Conservation (phyloP, 805 yeast species). For the Sungouiozyma ichnusensis region DNA sequence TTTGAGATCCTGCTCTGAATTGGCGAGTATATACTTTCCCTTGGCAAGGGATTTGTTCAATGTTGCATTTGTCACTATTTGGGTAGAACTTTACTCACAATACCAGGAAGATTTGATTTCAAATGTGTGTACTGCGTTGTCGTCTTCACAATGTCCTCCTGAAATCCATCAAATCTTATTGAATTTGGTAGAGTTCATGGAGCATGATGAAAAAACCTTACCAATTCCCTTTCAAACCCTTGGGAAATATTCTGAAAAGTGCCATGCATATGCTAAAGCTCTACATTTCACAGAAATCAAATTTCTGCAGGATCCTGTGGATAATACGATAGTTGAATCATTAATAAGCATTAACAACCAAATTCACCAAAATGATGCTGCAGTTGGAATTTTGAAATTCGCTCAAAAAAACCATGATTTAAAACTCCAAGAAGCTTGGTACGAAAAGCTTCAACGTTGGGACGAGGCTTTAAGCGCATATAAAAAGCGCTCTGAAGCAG, state of each 20-base stretch:
- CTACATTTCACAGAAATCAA: slow-evolving; percentile 91
- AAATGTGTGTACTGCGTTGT: slow-evolving; percentile 71
- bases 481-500: slow-evolving; percentile 51
- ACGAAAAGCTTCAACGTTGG: slow-evolving; percentile 91
- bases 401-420: slow-evolving; percentile 82
- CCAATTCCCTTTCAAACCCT: slow-evolving; percentile 79
- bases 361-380: slow-evolving; percentile 91
- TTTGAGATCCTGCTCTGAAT: slow-evolving; percentile 76
- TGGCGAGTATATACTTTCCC: slow-evolving; percentile 77
- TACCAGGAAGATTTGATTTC: slow-evolving; percentile 84
- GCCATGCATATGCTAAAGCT: slow-evolving; percentile 95
- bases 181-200: slow-evolving; percentile 89
- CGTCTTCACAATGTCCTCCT: slow-evolving; percentile 85
- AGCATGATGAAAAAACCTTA: slow-evolving; percentile 86
- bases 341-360: slow-evolving; percentile 86
- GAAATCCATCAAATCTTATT: slow-evolving; percentile 83
- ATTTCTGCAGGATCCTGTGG: slow-evolving; percentile 80
- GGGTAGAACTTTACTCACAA: slow-evolving; percentile 82
- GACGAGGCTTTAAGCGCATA: slow-evolving; percentile 90
- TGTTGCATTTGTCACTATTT: slow-evolving; percentile 84
- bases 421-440: slow-evolving; percentile 92
- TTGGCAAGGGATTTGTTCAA: slow-evolving; percentile 83
- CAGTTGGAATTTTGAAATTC: slow-evolving; percentile 86
- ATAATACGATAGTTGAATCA: slow-evolving; percentile 77
- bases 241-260: slow-evolving; percentile 83